Conservation (phyloP, 345 rosid species). For the Eucalyptus curtisii region DNA sequence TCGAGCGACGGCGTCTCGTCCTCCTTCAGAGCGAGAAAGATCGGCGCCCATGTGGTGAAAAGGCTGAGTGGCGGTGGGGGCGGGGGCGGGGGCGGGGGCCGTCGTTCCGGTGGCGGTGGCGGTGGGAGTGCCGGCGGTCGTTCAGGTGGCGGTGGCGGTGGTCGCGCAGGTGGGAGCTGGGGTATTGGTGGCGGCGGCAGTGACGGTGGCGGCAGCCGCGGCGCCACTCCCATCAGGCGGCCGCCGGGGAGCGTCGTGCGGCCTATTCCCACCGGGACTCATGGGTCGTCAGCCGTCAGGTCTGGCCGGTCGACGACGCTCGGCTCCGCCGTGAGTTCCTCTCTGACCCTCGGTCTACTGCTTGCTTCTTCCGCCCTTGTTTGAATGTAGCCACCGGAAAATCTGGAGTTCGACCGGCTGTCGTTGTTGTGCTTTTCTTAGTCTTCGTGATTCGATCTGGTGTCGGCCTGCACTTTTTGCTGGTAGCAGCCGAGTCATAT, state of each 20-base stretch:
- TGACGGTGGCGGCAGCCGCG: not conserved
- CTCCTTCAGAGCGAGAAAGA: not conserved
- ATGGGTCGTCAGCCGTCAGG: not conserved
- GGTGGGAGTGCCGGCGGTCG: too few relatives aligned
- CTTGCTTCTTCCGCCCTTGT: not conserved
- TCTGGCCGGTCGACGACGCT: not conserved
- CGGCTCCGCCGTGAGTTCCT: not conserved
- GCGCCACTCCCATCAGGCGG: not conserved
- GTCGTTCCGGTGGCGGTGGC: not conserved
- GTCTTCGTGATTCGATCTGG: too few relatives aligned
- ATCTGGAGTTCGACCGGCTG: not conserved
- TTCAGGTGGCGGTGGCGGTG: too few relatives aligned
- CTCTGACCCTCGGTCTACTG: not conserved
- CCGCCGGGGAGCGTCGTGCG: not conserved
- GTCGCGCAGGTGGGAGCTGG: not conserved
- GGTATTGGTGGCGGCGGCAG: not conserved
- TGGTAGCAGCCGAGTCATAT: not conserved
- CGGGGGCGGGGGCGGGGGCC: not conserved
- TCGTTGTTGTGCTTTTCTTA: not conserved
- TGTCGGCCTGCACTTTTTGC: too few relatives aligned
- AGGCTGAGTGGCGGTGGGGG: not conserved
- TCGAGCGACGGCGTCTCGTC: not conserved
- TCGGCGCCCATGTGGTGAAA: not conserved
- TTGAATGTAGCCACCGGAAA: not conserved
- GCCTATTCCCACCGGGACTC: not conserved